phyloP scores from a whole-genome alignment of 2,329 filamentous ascomycete genomes.

The Aspergillus versicolor region DNA sequence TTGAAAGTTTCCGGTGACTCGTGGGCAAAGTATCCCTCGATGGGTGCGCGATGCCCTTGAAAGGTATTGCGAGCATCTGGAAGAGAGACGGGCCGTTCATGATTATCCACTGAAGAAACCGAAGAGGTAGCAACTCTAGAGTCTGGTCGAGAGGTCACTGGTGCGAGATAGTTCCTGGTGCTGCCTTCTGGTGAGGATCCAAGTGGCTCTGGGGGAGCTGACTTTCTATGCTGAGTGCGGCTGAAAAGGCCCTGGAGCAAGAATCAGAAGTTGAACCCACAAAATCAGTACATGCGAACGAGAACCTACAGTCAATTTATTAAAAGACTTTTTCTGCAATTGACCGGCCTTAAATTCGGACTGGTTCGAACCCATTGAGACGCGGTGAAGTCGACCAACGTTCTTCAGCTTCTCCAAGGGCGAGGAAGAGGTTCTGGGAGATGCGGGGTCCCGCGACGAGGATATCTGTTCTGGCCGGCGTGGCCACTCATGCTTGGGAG shows the following conservation, averaged over 20 bases:
- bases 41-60: conserved; percentile 12
- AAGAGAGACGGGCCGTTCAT: conserved; percentile 4
- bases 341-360: conserved; percentile 16
- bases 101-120: conserved; percentile 7
- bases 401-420: conserved; percentile 29
- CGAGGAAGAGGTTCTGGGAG: conserved; percentile 17
- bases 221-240: conserved; percentile 5
- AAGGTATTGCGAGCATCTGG: conserved; percentile 11
- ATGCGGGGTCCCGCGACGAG: conserved; percentile 10
- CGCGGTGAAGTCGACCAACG: conserved; percentile 27
- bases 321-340: conserved; percentile 16
- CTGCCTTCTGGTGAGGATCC: neutral
- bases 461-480: conserved; percentile 9
- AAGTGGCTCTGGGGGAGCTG: neutral
- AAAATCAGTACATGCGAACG: neutral
- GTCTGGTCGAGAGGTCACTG: conserved; percentile 1
- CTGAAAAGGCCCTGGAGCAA: conserved; percentile 18
- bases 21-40: conserved; percentile 23
- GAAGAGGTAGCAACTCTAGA: conserved; percentile 9
- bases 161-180: conserved; percentile 2
- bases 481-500: conserved; percentile 8
- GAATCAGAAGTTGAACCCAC: neutral
- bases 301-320: conserved; percentile 18
- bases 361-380: conserved; percentile 24
- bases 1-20: conserved; percentile 19